Evolutionary conservation across 768 basidiomycete species (phyloP), one percentile per base, ranked within the genome.

Genomic region (Amyloporia xantha): DNA sequence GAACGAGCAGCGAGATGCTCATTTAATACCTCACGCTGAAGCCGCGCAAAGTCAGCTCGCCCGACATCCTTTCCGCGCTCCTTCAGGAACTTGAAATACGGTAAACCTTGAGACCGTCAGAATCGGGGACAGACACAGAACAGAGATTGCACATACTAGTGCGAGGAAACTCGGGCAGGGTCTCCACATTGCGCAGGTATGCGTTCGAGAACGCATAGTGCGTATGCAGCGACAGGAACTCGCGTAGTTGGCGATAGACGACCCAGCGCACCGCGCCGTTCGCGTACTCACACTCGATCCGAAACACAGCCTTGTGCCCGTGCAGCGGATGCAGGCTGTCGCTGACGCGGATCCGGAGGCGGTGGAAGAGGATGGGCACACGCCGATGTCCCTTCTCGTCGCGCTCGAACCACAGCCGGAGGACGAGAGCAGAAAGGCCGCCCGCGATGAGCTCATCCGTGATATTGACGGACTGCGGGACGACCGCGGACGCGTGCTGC

Each of bases 251-350:
- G 45, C 95, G 84, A 66, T 92, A 92, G n/a, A 91, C 76, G 24
- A 96, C 94, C 95, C 96, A 99, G 64, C 92, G 73, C 61, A 77
- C 82, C 11, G 85, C 84, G 19, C 91, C 91, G 55, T 95, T 93
- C 0, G 91, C 95, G 64, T 99, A 98, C 66, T 96, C 90, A 63
- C 93, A 97, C 66, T 94, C 91, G 56, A 94, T 91, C 13, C 91
- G 80, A 63, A 94, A 94, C 2, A 91, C 82, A 4, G 88, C 81
- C 60, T 86, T 87, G 39, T 79, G 69, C 19, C 79, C 75, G 53
- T 91, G 80, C 54, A 88, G 70, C 4, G 90, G 88, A 67, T 92
- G 83, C 23, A 93, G 61, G 51, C 88, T 91, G 65, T 94, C 91
- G 58, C 84, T 90, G 50, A 94, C 77, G 10, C 86, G 84, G 48